These are phyloP conservation scores for Aspergillus coremiiformis DNA, from an alignment of 495 filamentous ascomycete genomes.

Conservation along the genomic window DNA sequence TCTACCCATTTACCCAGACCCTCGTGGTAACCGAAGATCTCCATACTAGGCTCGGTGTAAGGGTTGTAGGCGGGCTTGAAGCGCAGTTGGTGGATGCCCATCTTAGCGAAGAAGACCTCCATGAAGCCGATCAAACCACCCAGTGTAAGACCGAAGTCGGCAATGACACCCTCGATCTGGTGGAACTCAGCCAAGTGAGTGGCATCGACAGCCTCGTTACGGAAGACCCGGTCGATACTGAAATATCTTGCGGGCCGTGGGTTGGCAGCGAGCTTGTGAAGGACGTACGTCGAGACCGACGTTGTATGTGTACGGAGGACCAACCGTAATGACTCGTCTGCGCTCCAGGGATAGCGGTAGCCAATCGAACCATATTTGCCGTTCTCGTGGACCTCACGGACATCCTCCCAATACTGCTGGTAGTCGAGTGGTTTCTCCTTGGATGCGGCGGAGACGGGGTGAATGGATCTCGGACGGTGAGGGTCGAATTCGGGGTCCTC, in stretches of 20 bases:
- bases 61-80: conserved; percentile 99
- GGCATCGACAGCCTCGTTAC: conserved; percentile 91
- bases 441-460: conserved; percentile 24
- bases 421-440: conserved; percentile 56
- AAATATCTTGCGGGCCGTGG: conserved; percentile 86
- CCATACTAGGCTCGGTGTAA: conserved; percentile 97
- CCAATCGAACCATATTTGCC: conserved; percentile 92
- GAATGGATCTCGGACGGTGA: conserved; percentile 27
- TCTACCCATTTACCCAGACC: conserved; percentile 89
- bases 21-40: conserved; percentile 89
- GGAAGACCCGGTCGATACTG: conserved; percentile 95
- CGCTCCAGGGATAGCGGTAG: conserved; percentile 88
- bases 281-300: conserved; percentile 76
- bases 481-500: conserved; percentile 52
- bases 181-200: conserved; percentile 98
- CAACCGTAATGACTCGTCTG: conserved; percentile 79
- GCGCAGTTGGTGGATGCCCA: conserved; percentile 79
- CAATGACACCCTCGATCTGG: conserved; percentile 96
- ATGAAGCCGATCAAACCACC: conserved; percentile 96
- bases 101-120: conserved; percentile 90
- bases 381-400: conserved; percentile 69
- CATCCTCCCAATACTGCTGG: conserved; percentile 78
- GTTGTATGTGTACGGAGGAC: conserved; percentile 97
- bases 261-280: conserved; percentile 78
- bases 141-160: conserved; percentile 83